phyloP scores from a whole-genome alignment of 23 red algal genomes.

The Gracilaria domingensis region DNA sequence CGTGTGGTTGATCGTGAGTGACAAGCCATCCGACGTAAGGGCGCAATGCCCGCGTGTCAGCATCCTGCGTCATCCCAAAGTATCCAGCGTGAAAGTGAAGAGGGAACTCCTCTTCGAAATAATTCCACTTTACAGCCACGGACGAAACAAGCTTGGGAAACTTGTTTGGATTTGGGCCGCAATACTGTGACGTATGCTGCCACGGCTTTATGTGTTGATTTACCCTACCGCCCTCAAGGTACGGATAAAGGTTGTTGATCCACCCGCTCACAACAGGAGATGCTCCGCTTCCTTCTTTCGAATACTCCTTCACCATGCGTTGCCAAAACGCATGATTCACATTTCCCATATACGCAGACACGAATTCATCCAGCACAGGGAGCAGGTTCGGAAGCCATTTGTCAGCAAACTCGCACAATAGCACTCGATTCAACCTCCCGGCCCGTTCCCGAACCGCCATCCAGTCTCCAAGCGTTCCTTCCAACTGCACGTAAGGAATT shows the following conservation, averaged over 20 bases:
- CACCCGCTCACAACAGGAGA: not conserved
- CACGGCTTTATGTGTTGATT: not conserved
- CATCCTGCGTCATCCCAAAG: not conserved
- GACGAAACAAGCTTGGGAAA: not conserved
- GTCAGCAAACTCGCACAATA: not conserved
- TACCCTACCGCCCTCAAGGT: not conserved
- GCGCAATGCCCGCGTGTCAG: not conserved
- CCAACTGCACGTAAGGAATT: not conserved
- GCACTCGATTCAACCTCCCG: not conserved
- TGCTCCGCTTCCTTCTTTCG: not conserved
- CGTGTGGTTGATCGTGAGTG: not conserved
- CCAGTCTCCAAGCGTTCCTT: conserved; percentile 10
- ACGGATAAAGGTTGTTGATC: conserved; percentile 10
- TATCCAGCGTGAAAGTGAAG: not conserved
- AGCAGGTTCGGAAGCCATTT: not conserved
- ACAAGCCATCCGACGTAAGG: conserved; percentile 23
- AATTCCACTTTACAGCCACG: not conserved
- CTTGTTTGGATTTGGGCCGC: not conserved
- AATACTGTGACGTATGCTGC: not conserved
- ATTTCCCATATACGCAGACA: not conserved
- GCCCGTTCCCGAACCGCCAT: not conserved
- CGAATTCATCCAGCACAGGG: conserved; percentile 19
- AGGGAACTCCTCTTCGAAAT: not conserved
- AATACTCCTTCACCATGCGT: conserved; percentile 2
- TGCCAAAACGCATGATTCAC: conserved; percentile 16